Evolutionary conservation across 768 basidiomycete species (phyloP).

Genomic region (Hortiboletus flavorubellus): DNA sequence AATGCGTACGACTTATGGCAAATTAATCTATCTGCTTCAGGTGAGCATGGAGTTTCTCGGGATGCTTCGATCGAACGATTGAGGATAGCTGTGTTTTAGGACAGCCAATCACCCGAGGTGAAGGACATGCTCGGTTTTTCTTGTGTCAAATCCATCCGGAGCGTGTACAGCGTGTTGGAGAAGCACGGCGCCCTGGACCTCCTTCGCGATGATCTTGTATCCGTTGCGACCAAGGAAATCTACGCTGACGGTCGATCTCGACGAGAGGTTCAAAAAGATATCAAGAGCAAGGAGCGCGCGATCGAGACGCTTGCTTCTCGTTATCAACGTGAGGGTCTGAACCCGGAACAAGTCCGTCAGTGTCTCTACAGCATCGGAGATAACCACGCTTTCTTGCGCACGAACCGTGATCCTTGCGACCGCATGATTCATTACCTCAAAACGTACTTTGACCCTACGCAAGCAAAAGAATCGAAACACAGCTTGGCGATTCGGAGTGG

Average conservation of each 20-base stretch:
- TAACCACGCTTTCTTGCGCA: slow-evolving; percentile 84
- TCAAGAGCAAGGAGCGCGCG: slow-evolving; percentile 80
- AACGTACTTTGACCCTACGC: slow-evolving; percentile 71
- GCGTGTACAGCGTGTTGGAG: slow-evolving; percentile 67
- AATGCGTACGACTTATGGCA: slow-evolving; percentile 87
- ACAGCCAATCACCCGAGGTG: slow-evolving; percentile 82
- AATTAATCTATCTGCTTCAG: slow-evolving; percentile 80
- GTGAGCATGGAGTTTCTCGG: slow-evolving; percentile 34
- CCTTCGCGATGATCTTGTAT: slow-evolving; percentile 72
- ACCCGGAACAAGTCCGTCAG: slow-evolving; percentile 66
- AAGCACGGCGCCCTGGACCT: slow-evolving; percentile 60
- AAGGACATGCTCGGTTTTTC: slow-evolving; percentile 76
- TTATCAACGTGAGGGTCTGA: slow-evolving; percentile 56
- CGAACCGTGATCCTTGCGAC: slow-evolving; percentile 87
- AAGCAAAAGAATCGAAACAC: slow-evolving; percentile 57
- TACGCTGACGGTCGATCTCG: slow-evolving; percentile 66
- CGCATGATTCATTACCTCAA: slow-evolving; percentile 77
- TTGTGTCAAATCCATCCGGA: slow-evolving; percentile 74
- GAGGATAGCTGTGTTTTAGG: slow-evolving; percentile 40
- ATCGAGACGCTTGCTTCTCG: slow-evolving; percentile 69
- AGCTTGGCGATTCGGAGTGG: slow-evolving; percentile 82
- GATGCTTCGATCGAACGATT: neutral
- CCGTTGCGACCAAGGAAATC: slow-evolving; percentile 79
- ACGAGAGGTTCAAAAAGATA: slow-evolving; percentile 80
- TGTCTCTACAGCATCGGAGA: slow-evolving; percentile 88